Conservation (phyloP, 352 stramenopile species). For the Thalassiosira hispida region DNA sequence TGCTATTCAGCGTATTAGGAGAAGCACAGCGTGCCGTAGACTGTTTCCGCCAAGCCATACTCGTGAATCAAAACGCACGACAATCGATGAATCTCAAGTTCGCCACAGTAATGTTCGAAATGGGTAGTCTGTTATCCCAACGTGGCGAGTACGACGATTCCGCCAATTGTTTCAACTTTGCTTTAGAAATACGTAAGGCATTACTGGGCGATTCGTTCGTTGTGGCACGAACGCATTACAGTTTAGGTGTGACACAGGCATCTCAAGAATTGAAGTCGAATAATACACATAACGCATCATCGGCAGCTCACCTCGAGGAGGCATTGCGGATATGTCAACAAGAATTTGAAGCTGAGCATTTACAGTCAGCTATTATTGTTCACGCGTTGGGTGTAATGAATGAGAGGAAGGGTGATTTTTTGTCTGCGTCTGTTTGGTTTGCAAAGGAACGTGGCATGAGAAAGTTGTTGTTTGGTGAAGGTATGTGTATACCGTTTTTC, state of each 20-base stretch:
- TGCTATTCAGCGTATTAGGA: constrained; percentile 55
- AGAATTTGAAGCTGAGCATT: constrained; percentile 42
- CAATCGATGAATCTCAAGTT: constrained; percentile 46
- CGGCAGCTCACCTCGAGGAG: constrained; percentile 47
- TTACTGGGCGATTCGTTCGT: constrained; percentile 54
- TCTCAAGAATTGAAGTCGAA: constrained; percentile 38
- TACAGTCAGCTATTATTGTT: constrained; percentile 56
- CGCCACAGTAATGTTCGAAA: constrained; percentile 55
- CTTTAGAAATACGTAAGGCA: constrained; percentile 48
- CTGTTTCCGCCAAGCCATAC: constrained; percentile 44
- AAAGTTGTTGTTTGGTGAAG: constrained; percentile 56
- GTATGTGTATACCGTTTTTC: constrained; percentile 25
- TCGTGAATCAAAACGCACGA: constrained; percentile 27
- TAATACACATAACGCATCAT: constrained; percentile 18
- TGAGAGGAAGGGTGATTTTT: constrained; percentile 59
- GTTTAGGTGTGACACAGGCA: constrained; percentile 57
- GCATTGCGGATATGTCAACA: constrained; percentile 49
- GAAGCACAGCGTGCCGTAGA: constrained; percentile 37
- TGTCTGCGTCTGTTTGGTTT: constrained; percentile 57
- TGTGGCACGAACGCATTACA: constrained; percentile 61
- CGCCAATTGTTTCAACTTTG: constrained; percentile 48
- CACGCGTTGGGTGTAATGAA: constrained; percentile 59
- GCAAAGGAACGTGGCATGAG: constrained; percentile 48
- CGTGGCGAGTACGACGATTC: constrained; percentile 39
- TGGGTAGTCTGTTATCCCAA: constrained; percentile 49